Evolutionary conservation across 345 rosid genomes (phyloP), one percentile per base, ranked within the genome.

Genomic region (Clausena lansium): DNA sequence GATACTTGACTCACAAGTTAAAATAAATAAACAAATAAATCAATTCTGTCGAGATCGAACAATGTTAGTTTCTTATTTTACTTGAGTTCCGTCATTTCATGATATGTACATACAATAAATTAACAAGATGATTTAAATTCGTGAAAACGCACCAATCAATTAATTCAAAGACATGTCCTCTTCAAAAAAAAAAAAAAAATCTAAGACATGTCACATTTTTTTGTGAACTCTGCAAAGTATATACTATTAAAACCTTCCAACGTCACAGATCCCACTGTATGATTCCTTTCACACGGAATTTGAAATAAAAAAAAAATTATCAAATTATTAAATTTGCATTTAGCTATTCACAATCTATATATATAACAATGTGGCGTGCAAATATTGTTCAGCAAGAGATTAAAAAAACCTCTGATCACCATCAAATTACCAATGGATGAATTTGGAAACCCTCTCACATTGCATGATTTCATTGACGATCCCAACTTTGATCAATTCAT

Each of bases 401-500:
- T 13, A 13, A 45, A 45, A 45, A 41, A 13, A 6, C 4, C 50
- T 11, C 50, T 11, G 50, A 11, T 45, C 57, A 1, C 57, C n/a
- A 50, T 50, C 55, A 50, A 50, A 15, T 50, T 50, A 50, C 5
- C 55, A 2, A 77, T 82, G 81, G 79, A 82, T 70, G 78, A 50
- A 50, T 17, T 65, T 2, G 74, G 54, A n/a, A 57, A 79, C 81
- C 63, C 78, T 70, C 30, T 77, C 45, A 58, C 82, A 54, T 76
- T 84, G 2, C 89, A 77, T 25, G 86, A 88, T 39, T 89, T 91
- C 89, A 62, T 81, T 17, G 86, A 84, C 10, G 89, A 85, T 45
- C 90, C 91, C 36, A 87, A 87, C 59, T 89, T 91, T 33, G 85
- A 88, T 67, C 94, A 87, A 58, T 90, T 91, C 86, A 78, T 88